A percentile compares a stretch with the other conserved stretches of the same genome.
phyloP scores from a whole-genome alignment of 2,329 filamentous ascomycete species.

The Pestalotiopsis sp. region DNA sequence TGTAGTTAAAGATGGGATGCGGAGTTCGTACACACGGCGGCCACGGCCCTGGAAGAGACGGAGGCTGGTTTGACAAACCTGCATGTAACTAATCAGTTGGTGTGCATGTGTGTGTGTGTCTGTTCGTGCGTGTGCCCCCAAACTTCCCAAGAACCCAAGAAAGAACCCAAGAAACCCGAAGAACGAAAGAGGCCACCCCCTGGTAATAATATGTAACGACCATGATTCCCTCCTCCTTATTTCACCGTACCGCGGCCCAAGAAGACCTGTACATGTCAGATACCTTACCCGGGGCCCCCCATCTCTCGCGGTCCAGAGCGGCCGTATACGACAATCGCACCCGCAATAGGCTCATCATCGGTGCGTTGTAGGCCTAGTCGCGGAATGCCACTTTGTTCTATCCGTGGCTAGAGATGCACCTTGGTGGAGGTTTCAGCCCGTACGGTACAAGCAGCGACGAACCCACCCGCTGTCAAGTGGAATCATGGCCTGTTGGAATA shows the following conservation, averaged over 20 bases:
- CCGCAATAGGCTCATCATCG: slow-evolving; percentile 7
- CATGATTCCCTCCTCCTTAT: neutral
- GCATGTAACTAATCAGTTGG: neutral
- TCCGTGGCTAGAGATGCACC: neutral
- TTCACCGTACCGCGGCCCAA: neutral
- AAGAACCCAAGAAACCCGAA: no score
- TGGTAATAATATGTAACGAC: neutral
- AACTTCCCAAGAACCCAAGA: no score
- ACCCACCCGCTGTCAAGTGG: neutral
- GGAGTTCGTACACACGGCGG: neutral
- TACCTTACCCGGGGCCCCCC: neutral
- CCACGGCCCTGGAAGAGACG: neutral
- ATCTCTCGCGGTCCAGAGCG: slow-evolving; percentile 6
- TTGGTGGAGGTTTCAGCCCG: neutral
- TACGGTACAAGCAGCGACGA: neutral
- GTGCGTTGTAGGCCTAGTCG: neutral
- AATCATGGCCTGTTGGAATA: neutral
- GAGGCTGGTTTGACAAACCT: neutral
- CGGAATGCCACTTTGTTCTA: neutral
- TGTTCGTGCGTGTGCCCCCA: no score
- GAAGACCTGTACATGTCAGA: no score
- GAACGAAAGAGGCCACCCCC: no score
- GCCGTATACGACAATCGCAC: slow-evolving; percentile 4
- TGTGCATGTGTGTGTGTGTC: neutral
- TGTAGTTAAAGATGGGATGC: slow-evolving; percentile 2